These are phyloP conservation scores for Blastobotrys proliferans DNA, from an alignment of 1,139 yeast genomes.

Conservation along the genomic window DNA sequence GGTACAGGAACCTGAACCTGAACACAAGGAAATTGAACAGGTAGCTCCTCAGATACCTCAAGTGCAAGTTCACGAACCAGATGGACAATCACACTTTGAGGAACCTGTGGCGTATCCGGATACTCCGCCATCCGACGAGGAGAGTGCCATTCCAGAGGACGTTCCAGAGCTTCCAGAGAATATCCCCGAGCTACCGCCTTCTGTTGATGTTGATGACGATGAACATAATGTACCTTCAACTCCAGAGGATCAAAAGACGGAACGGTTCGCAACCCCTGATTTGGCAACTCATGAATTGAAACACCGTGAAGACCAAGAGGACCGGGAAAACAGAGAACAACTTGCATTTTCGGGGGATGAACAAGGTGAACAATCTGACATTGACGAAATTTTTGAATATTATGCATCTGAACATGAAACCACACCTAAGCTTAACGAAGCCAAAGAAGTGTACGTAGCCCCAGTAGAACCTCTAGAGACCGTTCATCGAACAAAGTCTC, in stretches of 20 bases:
- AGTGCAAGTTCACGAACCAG: neutral
- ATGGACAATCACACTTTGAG: neutral
- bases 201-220: neutral
- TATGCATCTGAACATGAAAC: conserved; percentile 13
- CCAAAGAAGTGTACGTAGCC: conserved; percentile 3
- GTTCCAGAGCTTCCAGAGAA: neutral
- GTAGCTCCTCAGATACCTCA: neutral
- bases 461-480: neutral
- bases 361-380: conserved; percentile 4
- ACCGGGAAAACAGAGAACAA: neutral
- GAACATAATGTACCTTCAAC: too few species aligned
- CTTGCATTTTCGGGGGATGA: neutral
- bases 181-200: too few species aligned
- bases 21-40: neutral
- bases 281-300: too few species aligned
- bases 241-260: neutral
- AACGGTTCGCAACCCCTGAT: too few species aligned
- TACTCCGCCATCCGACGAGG: neutral
- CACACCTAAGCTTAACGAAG: conserved; percentile 10
- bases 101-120: neutral
- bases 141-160: neutral
- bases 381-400: conserved; percentile 14
- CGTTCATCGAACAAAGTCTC: neutral
- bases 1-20: conserved; percentile 1
- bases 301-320: neutral